A percentile compares a stretch with the other conserved stretches of the same genome.
These are phyloP conservation scores for Aspergillus candidus DNA, from an alignment of 2,329 filamentous ascomycete species.

Conservation along the genomic window DNA sequence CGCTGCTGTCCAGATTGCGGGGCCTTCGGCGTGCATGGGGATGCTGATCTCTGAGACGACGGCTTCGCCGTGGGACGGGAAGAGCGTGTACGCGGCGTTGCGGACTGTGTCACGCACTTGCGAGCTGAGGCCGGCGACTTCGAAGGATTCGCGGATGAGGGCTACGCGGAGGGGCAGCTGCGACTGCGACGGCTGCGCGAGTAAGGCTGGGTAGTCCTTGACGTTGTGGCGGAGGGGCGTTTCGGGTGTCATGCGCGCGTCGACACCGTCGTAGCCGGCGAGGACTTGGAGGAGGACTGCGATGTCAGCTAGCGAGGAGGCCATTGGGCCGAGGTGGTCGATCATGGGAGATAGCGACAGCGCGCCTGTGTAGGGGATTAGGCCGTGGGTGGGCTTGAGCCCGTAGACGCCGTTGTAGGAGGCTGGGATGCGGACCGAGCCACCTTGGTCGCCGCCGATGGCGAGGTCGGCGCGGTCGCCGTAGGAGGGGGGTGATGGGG, in stretches of 20 bases:
- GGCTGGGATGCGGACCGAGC: conserved; percentile 35
- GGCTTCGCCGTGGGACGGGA: conserved; percentile 40
- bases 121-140: conserved; percentile 31
- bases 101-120: conserved; percentile 36
- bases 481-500: conserved; percentile 3
- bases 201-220: conserved; percentile 25
- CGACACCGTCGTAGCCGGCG: conserved; percentile 47
- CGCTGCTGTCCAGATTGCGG: conserved; percentile 44
- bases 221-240: conserved; percentile 32
- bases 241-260: conserved; percentile 38
- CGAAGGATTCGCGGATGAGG: conserved; percentile 42
- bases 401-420: conserved; percentile 40
- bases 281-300: conserved; percentile 41
- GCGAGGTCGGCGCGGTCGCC: conserved; percentile 31
- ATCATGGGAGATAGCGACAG: conserved; percentile 36
- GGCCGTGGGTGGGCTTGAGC: conserved; percentile 45
- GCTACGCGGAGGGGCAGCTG: conserved; percentile 39
- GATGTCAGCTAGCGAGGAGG: conserved; percentile 38
- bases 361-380: conserved; percentile 48
- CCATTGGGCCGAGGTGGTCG: conserved; percentile 45
- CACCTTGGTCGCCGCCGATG: conserved; percentile 38
- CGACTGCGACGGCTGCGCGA: conserved; percentile 28
- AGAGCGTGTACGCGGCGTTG: conserved; percentile 34
- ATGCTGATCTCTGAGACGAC: conserved; percentile 37
- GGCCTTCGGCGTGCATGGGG: conserved; percentile 42